Evolutionary conservation across 176 grass and related monocot genomes (phyloP).

Genomic region (Pharus latifolius): DNA sequence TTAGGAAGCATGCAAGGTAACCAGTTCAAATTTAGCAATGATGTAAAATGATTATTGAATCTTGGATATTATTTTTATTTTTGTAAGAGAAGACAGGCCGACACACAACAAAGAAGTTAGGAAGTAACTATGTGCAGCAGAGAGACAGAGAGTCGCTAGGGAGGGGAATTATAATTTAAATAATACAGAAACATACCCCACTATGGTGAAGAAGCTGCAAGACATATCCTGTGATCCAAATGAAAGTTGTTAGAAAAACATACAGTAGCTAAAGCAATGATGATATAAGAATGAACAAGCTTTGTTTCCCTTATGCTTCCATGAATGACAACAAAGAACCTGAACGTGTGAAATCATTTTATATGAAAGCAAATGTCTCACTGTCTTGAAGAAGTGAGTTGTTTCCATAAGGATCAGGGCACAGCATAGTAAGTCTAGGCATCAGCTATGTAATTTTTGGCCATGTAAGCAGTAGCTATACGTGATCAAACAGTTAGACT

Average conservation of each 20-base stretch:
- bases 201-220: constrained; percentile 91
- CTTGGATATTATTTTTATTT: background rate
- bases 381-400: background rate
- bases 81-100: background rate
- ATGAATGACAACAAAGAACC: background rate
- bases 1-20: background rate
- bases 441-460: too few relatives aligned
- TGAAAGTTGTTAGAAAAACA: constrained; percentile 23
- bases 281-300: background rate
- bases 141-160: too few relatives aligned
- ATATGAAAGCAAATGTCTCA: background rate
- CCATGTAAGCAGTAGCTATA: too few relatives aligned
- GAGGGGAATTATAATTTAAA: background rate
- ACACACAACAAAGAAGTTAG: background rate
- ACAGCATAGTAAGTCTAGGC: too few relatives aligned
- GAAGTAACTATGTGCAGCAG: background rate
- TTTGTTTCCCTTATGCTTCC: background rate
- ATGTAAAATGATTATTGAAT: background rate
- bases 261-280: background rate
- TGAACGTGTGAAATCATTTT: background rate
- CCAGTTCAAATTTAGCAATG: background rate
- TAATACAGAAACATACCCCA: constrained; percentile 53
- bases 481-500: too few relatives aligned
- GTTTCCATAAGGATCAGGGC: too few relatives aligned
- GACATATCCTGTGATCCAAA: constrained; percentile 80